Evolutionary conservation across 164 flowering plant genomes (phyloP).

Genomic region (Saururus chinensis): DNA sequence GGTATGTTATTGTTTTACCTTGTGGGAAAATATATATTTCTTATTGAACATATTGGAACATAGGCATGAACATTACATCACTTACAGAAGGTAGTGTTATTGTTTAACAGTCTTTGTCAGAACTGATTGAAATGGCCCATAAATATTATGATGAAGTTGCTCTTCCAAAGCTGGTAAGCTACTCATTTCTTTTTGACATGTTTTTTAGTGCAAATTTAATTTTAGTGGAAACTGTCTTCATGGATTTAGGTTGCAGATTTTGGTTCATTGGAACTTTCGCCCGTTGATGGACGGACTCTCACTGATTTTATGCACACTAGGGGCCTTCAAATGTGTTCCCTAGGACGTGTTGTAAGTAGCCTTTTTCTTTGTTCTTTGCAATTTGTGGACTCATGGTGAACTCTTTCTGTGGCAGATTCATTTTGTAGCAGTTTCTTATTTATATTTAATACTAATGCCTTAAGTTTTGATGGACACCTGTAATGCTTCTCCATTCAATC

Average conservation of each 20-base stretch:
- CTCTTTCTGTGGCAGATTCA: too few species aligned
- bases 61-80: too few species aligned
- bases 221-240: constrained; percentile 2
- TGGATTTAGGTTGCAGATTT: constrained; percentile 85
- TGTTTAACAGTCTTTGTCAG: constrained; percentile 64
- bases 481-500: not conserved
- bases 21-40: not conserved
- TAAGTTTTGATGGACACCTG: not conserved
- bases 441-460: not conserved
- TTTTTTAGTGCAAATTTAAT: not conserved
- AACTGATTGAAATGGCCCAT: constrained; percentile 69
- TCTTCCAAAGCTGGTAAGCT: constrained; percentile 82
- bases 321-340: constrained; percentile 94
- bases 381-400: not conserved
- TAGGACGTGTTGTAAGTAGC: constrained; percentile 84
- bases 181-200: not conserved
- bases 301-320: constrained; percentile 99
- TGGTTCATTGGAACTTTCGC: constrained; percentile 97
- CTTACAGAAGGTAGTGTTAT: not conserved
- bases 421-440: not conserved
- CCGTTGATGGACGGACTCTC: constrained; percentile 96
- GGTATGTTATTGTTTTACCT: constrained; percentile 27
- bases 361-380: not conserved
- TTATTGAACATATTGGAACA: too few species aligned
- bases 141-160: constrained; percentile 90